A percentile compares a stretch with the other conserved stretches of the same genome.
Evolutionary conservation across 768 basidiomycete species (phyloP).

Genomic region (Boletus subcaerulescens): DNA sequence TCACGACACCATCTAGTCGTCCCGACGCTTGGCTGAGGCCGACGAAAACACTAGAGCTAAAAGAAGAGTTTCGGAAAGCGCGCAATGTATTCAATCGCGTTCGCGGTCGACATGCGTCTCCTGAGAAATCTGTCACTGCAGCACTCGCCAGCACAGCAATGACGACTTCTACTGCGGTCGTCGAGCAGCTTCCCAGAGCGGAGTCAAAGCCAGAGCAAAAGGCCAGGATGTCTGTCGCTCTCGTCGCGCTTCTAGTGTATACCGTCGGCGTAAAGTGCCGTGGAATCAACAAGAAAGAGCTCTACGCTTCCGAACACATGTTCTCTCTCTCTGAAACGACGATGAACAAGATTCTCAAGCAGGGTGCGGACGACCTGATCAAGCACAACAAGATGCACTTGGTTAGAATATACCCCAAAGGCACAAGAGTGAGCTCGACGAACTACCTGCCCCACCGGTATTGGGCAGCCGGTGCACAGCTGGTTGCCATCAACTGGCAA

Average conservation of each 20-base stretch:
- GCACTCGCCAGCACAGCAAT: conserved; percentile 10
- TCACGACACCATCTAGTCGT: background rate
- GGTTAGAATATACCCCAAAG: conserved; percentile 84
- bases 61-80: conserved; percentile 39
- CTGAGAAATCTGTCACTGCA: conserved; percentile 16
- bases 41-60: conserved; percentile 30
- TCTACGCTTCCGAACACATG: conserved; percentile 84
- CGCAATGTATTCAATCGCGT: conserved; percentile 43
- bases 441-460: conserved; percentile 89
- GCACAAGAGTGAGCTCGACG: conserved; percentile 72
- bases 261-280: conserved; percentile 95
- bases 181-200: conserved; percentile 16
- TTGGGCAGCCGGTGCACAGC: conserved; percentile 86
- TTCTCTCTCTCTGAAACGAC: conserved; percentile 90
- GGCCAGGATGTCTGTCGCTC: conserved; percentile 68
- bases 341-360: conserved; percentile 72
- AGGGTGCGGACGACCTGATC: conserved; percentile 66
- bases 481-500: conserved; percentile 97
- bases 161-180: conserved; percentile 10
- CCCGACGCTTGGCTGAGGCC: conserved; percentile 13
- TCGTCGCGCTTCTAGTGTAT: conserved; percentile 81
- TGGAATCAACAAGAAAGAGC: conserved; percentile 82
- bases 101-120: conserved; percentile 29
- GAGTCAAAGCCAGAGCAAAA: conserved; percentile 34
- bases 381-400: conserved; percentile 84